These are phyloP conservation scores for Talinum fruticosum DNA, from an alignment of 148 eudicot genomes.

Conservation along the genomic window DNA sequence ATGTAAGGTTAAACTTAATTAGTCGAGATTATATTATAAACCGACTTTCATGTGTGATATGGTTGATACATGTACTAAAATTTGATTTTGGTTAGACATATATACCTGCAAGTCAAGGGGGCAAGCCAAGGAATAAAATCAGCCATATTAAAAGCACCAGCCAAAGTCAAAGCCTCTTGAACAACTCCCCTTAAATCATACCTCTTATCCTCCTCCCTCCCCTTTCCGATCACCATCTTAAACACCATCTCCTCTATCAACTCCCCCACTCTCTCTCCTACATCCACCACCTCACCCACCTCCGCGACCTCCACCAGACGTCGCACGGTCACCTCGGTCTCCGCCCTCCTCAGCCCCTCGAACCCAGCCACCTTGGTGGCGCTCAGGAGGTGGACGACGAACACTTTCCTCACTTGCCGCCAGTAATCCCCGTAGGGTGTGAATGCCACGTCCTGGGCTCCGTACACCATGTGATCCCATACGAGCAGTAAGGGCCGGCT, in stretches of 20 bases:
- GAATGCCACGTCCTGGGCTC: conserved; percentile 3
- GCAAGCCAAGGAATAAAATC: conserved; percentile 22
- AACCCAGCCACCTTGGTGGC: neutral
- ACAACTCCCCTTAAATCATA: conserved; percentile 1
- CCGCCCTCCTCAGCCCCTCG: conserved; percentile 6
- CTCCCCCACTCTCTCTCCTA: conserved; percentile 9
- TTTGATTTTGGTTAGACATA: too few species aligned
- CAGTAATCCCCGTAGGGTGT: conserved; percentile 17
- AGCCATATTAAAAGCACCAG: conserved; percentile 18
- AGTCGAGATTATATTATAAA: too few species aligned
- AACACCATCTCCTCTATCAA: conserved; percentile 13
- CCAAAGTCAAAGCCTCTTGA: conserved; percentile 3
- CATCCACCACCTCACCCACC: conserved; percentile 17
- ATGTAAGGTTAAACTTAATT: too few species aligned
- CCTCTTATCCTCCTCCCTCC: conserved; percentile 13
- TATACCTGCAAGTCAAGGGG: conserved; percentile 20
- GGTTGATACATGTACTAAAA: too few species aligned
- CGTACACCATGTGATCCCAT: conserved; percentile 7
- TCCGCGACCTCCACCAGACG: neutral
- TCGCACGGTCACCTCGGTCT: neutral
- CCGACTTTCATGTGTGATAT: too few species aligned
- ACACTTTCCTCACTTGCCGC: conserved; percentile 14
- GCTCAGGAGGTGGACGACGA: neutral
- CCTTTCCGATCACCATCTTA: conserved; percentile 16
- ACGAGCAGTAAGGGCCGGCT: conserved; percentile 9